phyloP scores from a whole-genome alignment of 306 rosid species.

The Malus asiatica region DNA sequence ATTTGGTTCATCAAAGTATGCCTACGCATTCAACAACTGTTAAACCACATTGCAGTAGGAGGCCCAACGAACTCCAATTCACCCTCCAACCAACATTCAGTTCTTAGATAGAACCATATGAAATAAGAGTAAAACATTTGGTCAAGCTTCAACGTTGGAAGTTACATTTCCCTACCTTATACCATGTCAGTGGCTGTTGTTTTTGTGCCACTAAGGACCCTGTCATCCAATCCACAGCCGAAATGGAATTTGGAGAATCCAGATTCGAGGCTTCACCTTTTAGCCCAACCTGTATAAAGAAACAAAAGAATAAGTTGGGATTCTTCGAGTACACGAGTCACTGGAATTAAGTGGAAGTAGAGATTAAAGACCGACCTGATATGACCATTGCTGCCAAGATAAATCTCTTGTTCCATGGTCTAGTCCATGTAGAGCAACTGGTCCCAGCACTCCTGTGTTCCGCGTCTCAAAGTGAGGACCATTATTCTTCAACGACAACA shows the following conservation, averaged over 20 bases:
- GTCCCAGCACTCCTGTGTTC: slow-evolving; percentile 72
- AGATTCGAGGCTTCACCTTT: slow-evolving; percentile 41
- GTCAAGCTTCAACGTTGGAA: not conserved
- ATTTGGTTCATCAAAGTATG: slow-evolving; percentile 47
- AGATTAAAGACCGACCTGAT: slow-evolving; percentile 49
- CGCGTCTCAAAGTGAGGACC: slow-evolving; percentile 72
- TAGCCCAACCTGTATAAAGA: slow-evolving; percentile 38
- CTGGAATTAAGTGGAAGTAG: not conserved
- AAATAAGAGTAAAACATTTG: not conserved
- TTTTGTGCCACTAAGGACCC: slow-evolving; percentile 30
- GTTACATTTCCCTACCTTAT: slow-evolving; percentile 29
- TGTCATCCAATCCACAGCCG: slow-evolving; percentile 48
- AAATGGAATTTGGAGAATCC: slow-evolving; percentile 37
- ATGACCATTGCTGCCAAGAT: slow-evolving; percentile 81
- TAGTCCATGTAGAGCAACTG: slow-evolving; percentile 57
- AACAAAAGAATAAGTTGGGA: not conserved
- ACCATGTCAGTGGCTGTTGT: slow-evolving; percentile 62
- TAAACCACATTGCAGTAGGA: not conserved
- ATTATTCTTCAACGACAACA: slow-evolving; percentile 44
- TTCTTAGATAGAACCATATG: not conserved
- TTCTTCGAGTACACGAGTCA: not conserved
- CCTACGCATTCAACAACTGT: slow-evolving; percentile 31
- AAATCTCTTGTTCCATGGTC: slow-evolving; percentile 60
- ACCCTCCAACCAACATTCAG: not conserved
- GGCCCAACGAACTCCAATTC: not conserved